These are phyloP conservation scores for Hymenoscyphus infarciens DNA, from an alignment of 2,329 filamentous ascomycete species.

Conservation along the genomic window DNA sequence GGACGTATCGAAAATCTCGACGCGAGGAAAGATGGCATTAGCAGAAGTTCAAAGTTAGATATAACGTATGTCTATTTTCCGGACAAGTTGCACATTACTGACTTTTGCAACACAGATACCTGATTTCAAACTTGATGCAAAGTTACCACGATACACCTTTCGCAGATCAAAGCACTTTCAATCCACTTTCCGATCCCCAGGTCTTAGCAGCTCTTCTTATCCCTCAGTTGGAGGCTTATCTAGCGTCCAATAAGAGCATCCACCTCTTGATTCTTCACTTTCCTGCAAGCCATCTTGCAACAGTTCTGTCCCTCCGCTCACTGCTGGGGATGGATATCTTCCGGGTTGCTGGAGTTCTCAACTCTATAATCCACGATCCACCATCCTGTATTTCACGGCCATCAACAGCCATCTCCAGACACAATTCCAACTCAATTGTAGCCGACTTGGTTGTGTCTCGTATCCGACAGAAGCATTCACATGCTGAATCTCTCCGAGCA, in stretches of 20 bases:
- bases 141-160: constrained; percentile 48
- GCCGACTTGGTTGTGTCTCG: constrained; percentile 1
- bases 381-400: constrained; percentile 21
- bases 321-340: constrained; percentile 54
- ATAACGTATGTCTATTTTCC: constrained; percentile 45
- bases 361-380: constrained; percentile 30
- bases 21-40: constrained; percentile 45
- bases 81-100: constrained; percentile 11
- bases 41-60: constrained; percentile 54
- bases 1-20: constrained; percentile 54
- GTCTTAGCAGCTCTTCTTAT: constrained; percentile 56
- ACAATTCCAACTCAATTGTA: constrained; percentile 20
- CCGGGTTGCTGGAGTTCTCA: constrained; percentile 56
- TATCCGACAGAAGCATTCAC: constrained; percentile 1
- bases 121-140: constrained; percentile 60
- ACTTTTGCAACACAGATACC: constrained; percentile 43
- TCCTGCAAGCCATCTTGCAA: constrained; percentile 52
- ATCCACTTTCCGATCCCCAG: constrained; percentile 51
- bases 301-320: constrained; percentile 54
- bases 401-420: constrained; percentile 15
- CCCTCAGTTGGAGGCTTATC: constrained; percentile 58
- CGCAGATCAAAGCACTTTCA: constrained; percentile 46
- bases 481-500: neutral
- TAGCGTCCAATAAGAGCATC: constrained; percentile 49
- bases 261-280: constrained; percentile 59